Conservation (phyloP, 805 yeast species). For the Metschnikowia rubicola region DNA sequence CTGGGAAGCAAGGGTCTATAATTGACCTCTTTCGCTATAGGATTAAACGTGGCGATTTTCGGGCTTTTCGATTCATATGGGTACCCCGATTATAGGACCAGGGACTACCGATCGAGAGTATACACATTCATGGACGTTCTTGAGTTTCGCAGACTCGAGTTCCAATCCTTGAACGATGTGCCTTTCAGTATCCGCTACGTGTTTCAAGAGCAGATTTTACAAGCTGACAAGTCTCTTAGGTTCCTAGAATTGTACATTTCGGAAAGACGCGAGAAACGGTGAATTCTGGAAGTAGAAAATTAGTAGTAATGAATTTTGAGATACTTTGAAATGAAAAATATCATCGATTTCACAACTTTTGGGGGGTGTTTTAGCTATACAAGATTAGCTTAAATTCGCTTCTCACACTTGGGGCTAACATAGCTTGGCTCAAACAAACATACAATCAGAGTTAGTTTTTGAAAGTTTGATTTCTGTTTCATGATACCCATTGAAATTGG, state of each 20-base stretch:
- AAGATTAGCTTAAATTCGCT: neutral
- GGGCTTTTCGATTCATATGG: neutral
- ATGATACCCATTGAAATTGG: no score
- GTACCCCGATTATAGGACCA: neutral
- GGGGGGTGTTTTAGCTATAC: neutral
- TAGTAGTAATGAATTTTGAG: neutral
- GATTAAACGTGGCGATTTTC: neutral
- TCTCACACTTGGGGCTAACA: no score
- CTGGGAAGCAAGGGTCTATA: neutral
- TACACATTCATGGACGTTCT: neutral
- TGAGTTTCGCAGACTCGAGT: neutral
- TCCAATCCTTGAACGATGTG: neutral
- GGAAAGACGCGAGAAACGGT: neutral
- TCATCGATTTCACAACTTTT: neutral
- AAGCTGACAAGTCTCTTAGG: neutral
- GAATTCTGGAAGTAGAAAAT: neutral
- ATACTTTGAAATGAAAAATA: neutral
- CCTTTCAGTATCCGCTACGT: neutral
- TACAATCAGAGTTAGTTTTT: no score
- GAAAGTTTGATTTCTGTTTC: no score
- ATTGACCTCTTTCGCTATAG: neutral
- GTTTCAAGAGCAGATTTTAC: neutral
- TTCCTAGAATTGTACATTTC: neutral
- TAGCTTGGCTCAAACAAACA: no score
- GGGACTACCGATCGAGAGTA: neutral